Evolutionary conservation across 1,139 yeast species (phyloP).

Genomic region (Debaryomyces sp.): DNA sequence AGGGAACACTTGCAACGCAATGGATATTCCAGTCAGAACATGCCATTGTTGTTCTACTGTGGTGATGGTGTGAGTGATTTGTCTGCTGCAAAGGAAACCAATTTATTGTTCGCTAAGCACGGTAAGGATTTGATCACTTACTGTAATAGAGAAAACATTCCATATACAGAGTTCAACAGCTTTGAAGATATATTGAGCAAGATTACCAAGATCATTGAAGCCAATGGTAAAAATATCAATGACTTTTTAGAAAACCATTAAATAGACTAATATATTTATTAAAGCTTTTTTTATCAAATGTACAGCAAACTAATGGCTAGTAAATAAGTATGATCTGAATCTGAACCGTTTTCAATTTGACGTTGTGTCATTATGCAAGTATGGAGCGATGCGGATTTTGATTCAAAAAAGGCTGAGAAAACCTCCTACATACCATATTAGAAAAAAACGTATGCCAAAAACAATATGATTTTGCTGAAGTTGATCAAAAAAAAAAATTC

Average conservation of each 20-base stretch:
- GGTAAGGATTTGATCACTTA: slow-evolving; percentile 88
- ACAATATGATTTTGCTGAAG: no score
- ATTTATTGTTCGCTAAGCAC: slow-evolving; percentile 86
- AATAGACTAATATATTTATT: not conserved
- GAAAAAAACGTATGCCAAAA: no score
- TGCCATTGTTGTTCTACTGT: slow-evolving; percentile 77
- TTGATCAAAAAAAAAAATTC: no score
- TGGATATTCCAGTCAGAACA: slow-evolving; percentile 30
- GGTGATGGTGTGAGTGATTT: slow-evolving; percentile 98
- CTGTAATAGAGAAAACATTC: slow-evolving; percentile 78
- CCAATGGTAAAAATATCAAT: slow-evolving; percentile 28
- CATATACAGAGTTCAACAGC: slow-evolving; percentile 78
- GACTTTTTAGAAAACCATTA: slow-evolving; percentile 30
- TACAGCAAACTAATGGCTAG: not conserved
- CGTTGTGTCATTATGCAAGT: not conserved
- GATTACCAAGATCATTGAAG: slow-evolving; percentile 37
- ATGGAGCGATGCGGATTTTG: not conserved
- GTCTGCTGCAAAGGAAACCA: slow-evolving; percentile 94
- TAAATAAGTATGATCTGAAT: not conserved
- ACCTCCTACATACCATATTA: no score
- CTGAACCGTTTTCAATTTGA: not conserved
- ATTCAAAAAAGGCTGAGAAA: no score
- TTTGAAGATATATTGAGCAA: slow-evolving; percentile 71
- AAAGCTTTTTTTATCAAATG: not conserved
- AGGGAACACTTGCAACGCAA: slow-evolving; percentile 58